Conservation (phyloP, 805 yeast species). For the Blastobotrys parvus region DNA sequence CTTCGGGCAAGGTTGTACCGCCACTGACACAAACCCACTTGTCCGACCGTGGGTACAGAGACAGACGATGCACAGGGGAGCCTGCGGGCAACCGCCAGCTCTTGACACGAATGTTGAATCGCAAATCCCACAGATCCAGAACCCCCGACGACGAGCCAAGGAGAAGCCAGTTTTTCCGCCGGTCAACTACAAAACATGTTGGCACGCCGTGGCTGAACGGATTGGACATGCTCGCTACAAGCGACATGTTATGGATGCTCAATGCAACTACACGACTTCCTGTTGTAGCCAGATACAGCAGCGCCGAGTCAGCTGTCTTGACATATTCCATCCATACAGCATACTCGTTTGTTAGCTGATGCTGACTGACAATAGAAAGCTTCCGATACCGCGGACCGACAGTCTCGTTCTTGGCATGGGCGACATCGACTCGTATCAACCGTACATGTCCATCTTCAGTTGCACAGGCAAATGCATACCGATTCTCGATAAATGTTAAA, state of each 20-base stretch:
- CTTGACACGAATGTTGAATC: constrained; percentile 53
- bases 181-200: constrained; percentile 50
- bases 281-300: constrained; percentile 46
- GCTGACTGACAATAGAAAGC: constrained; percentile 34
- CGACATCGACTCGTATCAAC: constrained; percentile 21
- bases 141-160: constrained; percentile 72
- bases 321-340: constrained; percentile 39
- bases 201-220: constrained; percentile 61
- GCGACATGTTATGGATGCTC: constrained; percentile 52
- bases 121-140: constrained; percentile 71
- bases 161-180: constrained; percentile 51
- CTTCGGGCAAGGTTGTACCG: constrained; percentile 51
- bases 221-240: constrained; percentile 35
- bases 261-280: constrained; percentile 41
- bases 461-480: constrained; percentile 25
- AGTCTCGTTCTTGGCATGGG: constrained; percentile 2
- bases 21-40: constrained; percentile 54
- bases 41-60: constrained; percentile 36
- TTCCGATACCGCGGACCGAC: constrained; percentile 17
- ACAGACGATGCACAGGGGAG: constrained; percentile 42
- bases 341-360: constrained; percentile 32
- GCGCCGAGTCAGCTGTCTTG: constrained; percentile 32
- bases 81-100: constrained; percentile 52
- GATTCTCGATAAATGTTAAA: constrained; percentile 23
- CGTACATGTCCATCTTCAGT: constrained; percentile 23